Conservation (phyloP, 75 land plant genomes). For the Sequoia sempervirens region DNA sequence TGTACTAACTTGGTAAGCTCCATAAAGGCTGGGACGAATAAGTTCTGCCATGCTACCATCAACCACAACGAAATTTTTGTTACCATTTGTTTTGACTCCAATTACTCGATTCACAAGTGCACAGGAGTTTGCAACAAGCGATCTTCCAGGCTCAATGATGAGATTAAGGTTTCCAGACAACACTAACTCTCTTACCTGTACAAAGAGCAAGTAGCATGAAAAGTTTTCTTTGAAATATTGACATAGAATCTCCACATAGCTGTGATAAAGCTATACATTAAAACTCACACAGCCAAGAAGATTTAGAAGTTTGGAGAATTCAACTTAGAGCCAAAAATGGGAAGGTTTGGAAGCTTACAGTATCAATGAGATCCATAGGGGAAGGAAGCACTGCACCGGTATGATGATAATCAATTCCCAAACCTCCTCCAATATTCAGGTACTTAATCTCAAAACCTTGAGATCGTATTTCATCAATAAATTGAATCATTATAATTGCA, state of each 20-base stretch:
- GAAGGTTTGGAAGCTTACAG: slow-evolving; percentile 32
- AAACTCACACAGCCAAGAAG: not conserved
- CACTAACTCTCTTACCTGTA: slow-evolving; percentile 83
- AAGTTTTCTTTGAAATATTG: not conserved
- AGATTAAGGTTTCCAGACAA: slow-evolving; percentile 64
- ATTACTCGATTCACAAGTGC: slow-evolving; percentile 83
- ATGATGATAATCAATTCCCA: slow-evolving; percentile 95
- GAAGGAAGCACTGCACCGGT: slow-evolving; percentile 83
- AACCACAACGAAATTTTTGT: slow-evolving; percentile 88
- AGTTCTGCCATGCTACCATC: slow-evolving; percentile 99
- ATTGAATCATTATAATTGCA: slow-evolving; percentile 83
- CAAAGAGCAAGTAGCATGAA: not conserved
- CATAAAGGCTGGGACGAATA: slow-evolving; percentile 96
- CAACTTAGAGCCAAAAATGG: not conserved
- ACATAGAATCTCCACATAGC: not conserved
- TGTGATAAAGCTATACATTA: not conserved
- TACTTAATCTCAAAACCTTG: slow-evolving; percentile 87
- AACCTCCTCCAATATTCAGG: slow-evolving; percentile 94
- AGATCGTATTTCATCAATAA: slow-evolving; percentile 66
- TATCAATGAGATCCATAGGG: slow-evolving; percentile 91
- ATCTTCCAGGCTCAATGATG: slow-evolving; percentile 97
- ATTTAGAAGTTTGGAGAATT: not conserved
- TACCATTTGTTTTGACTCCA: slow-evolving; percentile 98
- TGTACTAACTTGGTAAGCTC: slow-evolving; percentile 80
- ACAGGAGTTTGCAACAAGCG: slow-evolving; percentile 93